These are phyloP conservation scores for Geotrichum candidum DNA, from an alignment of 1,139 yeast species.

Conservation along the genomic window DNA sequence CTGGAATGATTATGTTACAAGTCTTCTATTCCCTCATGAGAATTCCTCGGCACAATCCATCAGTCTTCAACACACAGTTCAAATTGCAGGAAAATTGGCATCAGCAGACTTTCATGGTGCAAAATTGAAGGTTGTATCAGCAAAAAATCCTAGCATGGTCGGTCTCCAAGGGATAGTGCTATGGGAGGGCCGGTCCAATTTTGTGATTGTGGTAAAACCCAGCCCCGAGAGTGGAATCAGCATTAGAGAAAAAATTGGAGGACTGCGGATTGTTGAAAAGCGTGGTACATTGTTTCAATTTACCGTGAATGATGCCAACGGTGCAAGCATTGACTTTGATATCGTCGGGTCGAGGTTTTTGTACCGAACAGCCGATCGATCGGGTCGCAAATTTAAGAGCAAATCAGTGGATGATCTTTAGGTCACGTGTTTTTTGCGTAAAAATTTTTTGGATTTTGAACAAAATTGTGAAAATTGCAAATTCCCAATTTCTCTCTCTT, in stretches of 20 bases:
- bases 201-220: conserved; percentile 57
- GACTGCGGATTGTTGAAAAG: conserved; percentile 42
- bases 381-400: conserved; percentile 79
- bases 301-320: conserved; percentile 38
- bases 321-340: conserved; percentile 42
- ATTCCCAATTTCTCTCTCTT: background rate
- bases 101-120: conserved; percentile 87
- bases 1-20: conserved; percentile 59
- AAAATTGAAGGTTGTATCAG: conserved; percentile 50
- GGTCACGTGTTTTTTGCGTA: background rate
- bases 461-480: background rate
- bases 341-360: conserved; percentile 77
- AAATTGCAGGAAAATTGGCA: conserved; percentile 45
- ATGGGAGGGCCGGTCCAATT: conserved; percentile 79
- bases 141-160: conserved; percentile 52
- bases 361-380: conserved; percentile 71
- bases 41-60: conserved; percentile 18
- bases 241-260: conserved; percentile 13
- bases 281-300: conserved; percentile 54
- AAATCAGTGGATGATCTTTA: conserved; percentile 60
- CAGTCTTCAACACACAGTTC: conserved; percentile 16
- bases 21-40: conserved; percentile 38
- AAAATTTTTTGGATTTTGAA: background rate
- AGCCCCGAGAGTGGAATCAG: conserved; percentile 36
- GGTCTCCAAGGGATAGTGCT: conserved; percentile 75